Evolutionary conservation across 768 basidiomycete species (phyloP), one percentile per base, ranked within the genome.

Genomic region (Lenzites betulinus): DNA sequence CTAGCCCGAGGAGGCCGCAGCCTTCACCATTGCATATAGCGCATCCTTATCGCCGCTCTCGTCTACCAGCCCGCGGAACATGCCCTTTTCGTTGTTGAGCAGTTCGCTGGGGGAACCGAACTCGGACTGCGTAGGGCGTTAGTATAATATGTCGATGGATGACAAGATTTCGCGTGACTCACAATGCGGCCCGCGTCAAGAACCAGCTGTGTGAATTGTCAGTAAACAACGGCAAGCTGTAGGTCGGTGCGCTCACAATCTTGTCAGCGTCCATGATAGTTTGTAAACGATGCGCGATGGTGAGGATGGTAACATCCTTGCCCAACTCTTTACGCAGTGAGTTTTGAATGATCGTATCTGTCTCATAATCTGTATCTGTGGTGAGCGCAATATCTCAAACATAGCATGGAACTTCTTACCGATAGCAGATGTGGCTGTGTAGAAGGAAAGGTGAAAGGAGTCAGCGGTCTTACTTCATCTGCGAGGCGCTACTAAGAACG

Each of bases 241-340:
- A 33, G 6, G 30, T 33, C 11, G 30, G 30, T 11, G 30, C 16
- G 62, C 68, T 58, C 64, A 85, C 75, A 49, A 86, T 81, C 64
- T 83, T 82, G 68, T 87, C 84, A 9, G 82, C 81, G 47, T 85
- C 84, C 75, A 84, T 83, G 60, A 76, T 64, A 13, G 70, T 70
- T 36, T 70, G 73, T n/a, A 75, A 60, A 47, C 81, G 73, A 64
- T 82, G 79, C 1, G 81, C 81, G 15, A 83, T 76, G 18, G 80
- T 82, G 28, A 83, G 69, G 16, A 83, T 69, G 1, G 81, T 82
- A 7, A 69, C 73, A 44, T 73, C 76, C 52, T 71, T 72, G 11
- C 77, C 78, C 20, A 76, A 59, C 58, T 75, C 73, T 15, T 61
- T 54, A 11, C 79, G 68, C 52, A 82, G 75, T 5, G 78, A 76